Conservation (phyloP, 257 asterid species). For the Misopates orontium region DNA sequence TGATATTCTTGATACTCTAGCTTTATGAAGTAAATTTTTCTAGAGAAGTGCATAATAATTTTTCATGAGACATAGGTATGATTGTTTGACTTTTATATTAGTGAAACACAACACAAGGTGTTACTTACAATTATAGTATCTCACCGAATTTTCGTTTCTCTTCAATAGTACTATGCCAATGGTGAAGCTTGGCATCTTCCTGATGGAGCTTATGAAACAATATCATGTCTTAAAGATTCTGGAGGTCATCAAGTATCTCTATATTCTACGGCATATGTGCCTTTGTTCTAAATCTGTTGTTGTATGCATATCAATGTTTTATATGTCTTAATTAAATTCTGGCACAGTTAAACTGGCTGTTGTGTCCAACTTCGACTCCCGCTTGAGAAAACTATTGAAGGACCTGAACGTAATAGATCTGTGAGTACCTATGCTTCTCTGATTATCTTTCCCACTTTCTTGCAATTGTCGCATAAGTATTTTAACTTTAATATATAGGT, state of each 20-base stretch:
- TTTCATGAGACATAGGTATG: neutral
- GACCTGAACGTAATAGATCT: constrained; percentile 73
- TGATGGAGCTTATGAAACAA: constrained; percentile 70
- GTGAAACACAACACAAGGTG: neutral
- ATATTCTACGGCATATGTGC: constrained; percentile 21
- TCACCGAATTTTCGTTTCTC: neutral
- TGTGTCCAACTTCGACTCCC: constrained; percentile 93
- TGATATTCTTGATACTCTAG: constrained; percentile 23
- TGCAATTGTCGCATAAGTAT: neutral
- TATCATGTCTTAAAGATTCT: constrained; percentile 55
- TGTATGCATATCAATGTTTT: neutral
- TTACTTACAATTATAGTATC: neutral
- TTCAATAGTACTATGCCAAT: constrained; percentile 76
- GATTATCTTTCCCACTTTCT: neutral
- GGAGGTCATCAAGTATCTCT: constrained; percentile 68
- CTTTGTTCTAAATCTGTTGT: neutral
- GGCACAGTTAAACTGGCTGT: constrained; percentile 89
- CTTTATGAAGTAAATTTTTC: constrained; percentile 1
- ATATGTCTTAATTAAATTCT: constrained; percentile 29
- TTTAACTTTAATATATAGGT: neutral
- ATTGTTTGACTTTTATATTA: neutral
- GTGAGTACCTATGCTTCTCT: constrained; percentile 47
- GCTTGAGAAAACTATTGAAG: constrained; percentile 79
- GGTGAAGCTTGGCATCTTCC: constrained; percentile 97
- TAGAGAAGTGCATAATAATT: neutral